These are phyloP conservation scores for Kwoniella mangroviensis DNA, from an alignment of 768 basidiomycete genomes.

Conservation along the genomic window DNA sequence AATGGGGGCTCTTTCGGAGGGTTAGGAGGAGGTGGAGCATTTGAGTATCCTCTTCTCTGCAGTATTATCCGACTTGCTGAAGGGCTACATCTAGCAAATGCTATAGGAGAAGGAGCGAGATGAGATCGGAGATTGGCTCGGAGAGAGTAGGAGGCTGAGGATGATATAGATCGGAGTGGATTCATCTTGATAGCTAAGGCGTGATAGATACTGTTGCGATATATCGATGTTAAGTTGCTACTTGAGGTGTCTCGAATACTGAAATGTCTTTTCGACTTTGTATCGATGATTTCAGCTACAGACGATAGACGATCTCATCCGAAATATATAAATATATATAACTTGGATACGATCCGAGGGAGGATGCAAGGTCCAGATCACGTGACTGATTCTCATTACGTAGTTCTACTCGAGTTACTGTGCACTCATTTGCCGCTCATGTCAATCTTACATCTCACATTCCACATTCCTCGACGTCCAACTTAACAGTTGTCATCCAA, in stretches of 20 bases:
- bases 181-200: slow-evolving; percentile 11
- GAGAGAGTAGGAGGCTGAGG: slow-evolving; percentile 16
- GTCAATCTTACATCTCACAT: background rate
- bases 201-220: background rate
- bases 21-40: slow-evolving; percentile 6
- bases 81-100: background rate
- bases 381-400: background rate
- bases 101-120: background rate
- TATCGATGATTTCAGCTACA: no score
- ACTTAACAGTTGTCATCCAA: background rate
- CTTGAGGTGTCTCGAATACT: no score
- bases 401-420: background rate
- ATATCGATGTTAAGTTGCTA: no score
- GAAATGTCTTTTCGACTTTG: no score
- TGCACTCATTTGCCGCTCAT: background rate
- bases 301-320: background rate
- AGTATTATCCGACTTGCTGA: slow-evolving; percentile 4
- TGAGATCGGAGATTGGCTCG: slow-evolving; percentile 8
- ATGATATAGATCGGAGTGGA: slow-evolving; percentile 4
- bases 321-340: background rate
- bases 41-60: slow-evolving; percentile 20
- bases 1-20: slow-evolving; percentile 11
- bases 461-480: background rate
- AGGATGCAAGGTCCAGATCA: background rate
- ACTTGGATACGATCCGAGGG: background rate